Evolutionary conservation across 176 grass and related monocot species (phyloP), one percentile per base, ranked within the genome.

Genomic region (Hordeum marinum): DNA sequence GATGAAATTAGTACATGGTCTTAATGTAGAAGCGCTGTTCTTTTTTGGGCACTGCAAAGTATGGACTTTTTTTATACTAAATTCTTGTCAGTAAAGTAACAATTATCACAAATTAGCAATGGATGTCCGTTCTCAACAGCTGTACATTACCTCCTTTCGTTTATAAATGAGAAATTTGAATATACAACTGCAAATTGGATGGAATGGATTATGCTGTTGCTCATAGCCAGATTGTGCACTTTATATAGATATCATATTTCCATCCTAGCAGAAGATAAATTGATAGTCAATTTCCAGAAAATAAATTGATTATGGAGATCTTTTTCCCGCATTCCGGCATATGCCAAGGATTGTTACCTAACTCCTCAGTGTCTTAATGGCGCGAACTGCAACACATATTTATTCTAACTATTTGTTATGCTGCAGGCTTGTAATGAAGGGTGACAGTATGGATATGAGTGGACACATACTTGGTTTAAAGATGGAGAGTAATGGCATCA

Each of bases 401-500:
- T 37, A 3, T 76, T 77, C 42, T 55, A 68, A 80, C 26, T 70
- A n/a, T 79, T 85, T 70, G 71, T 74, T 57, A 21, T 90, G 26
- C 45, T 13, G 29, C 87, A 98, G 96, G 85, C 71, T 98, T 88
- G 83, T 92, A 90, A 88, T 92, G 85, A 98, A 95, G 77, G 96
- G 93, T 11, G 89, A 87, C 50, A 92, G 85, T 87, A 90, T 98
- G 75, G 96, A 98, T 78, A 87, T 95, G 77, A 87, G 79, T 80
- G 96, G 89, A 68, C 86, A 94, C 70, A 81, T 94, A 77, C 91
- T 92, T 89, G 93, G 88, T 89, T 82, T 98, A 61, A 92, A 93
- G 67, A 90, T 98, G 89, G 96, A 98, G 81, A 98, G 93, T 90
- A 98, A 95, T 81, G 93, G 96, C 37, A 87, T 98, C 90, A 98